Evolutionary conservation across 495 filamentous ascomycete genomes (phyloP).

Genomic region (Xylaria acuta): DNA sequence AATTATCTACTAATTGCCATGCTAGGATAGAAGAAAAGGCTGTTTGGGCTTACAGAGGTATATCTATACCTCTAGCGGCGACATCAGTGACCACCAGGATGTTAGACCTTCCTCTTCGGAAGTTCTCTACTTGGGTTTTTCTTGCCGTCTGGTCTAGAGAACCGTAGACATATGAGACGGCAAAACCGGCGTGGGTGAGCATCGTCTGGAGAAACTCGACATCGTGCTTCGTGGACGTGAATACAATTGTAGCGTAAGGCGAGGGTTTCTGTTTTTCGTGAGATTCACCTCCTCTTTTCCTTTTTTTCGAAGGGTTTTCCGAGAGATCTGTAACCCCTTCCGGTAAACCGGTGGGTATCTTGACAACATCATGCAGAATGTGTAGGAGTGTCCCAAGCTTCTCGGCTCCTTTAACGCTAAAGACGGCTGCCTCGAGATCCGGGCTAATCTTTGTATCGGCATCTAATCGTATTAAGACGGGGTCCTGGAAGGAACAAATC

Average conservation of each 20-base stretch:
- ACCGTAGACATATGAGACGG: conserved; percentile 91
- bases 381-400: conserved; percentile 92
- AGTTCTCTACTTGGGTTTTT: conserved; percentile 87
- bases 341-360: conserved; percentile 82
- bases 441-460: conserved; percentile 95
- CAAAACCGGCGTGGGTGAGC: conserved; percentile 75
- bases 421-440: conserved; percentile 91
- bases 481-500: conserved; percentile 72
- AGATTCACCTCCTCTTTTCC: conserved; percentile 65
- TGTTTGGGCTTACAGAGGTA: conserved; percentile 63
- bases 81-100: conserved; percentile 98
- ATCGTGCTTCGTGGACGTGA: conserved; percentile 94
- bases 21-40: not conserved
- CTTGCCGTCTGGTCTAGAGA: conserved; percentile 91
- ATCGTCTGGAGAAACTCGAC: conserved; percentile 90
- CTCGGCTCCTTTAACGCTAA: conserved; percentile 87
- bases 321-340: conserved; percentile 53
- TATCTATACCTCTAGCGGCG: conserved; percentile 96
- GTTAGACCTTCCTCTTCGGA: conserved; percentile 80
- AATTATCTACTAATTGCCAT: not conserved
- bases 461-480: conserved; percentile 81
- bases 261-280: conserved; percentile 65
- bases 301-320: conserved; percentile 65
- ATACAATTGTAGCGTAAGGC: conserved; percentile 88
- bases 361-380: conserved; percentile 87